Evolutionary conservation across 2,329 filamentous ascomycete species (phyloP), one percentile per base, ranked within the genome.

Genomic region (Kalmusia sp.): DNA sequence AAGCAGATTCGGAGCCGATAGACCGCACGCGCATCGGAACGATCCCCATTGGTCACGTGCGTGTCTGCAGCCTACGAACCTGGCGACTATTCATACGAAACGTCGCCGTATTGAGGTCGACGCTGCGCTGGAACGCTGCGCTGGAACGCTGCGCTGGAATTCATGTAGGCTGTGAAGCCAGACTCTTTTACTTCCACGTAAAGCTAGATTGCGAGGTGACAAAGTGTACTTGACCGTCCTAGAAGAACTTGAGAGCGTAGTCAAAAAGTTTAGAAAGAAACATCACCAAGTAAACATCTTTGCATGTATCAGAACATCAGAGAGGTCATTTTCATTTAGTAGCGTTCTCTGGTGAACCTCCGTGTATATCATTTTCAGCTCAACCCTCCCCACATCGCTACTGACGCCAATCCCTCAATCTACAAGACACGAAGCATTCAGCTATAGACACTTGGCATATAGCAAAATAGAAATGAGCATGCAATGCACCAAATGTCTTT

Each of bases 1-100:
- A 52, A 52, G 49, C 19, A 49, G 41, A 35, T 46, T 40, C 43
- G 43, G 43, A 46, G 43, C 43, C 43, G 43, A 21, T 25, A n/a
- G n/a, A n/a, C n/a, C n/a, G n/a, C n/a, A n/a, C n/a, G n/a, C n/a
- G n/a, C 21, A 33, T 44, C 43, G 43, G 43, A 34, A 22, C 25
- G 12, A 21, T 4, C 12, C n/a, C 21, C 5, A 30, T 14, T 25
- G 43, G 43, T 46, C 43, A 46, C 43, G 43, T 46, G 43, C 14
- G 43, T n/a, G 12, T 17, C 31, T 3, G 30, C 5, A 31, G 19
- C 30, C 43, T 35, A 21, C 14, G n/a, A n/a, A n/a, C n/a, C n/a
- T n/a, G n/a, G n/a, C n/a, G n/a, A n/a, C n/a, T n/a, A n/a, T n/a
- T n/a, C n/a, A n/a, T n/a, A n/a, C n/a, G n/a, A n/a, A n/a, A n/a